Evolutionary conservation across 2,329 filamentous ascomycete species (phyloP), one percentile per base, ranked within the genome.

Genomic region (Colletotrichum chrysophilum): DNA sequence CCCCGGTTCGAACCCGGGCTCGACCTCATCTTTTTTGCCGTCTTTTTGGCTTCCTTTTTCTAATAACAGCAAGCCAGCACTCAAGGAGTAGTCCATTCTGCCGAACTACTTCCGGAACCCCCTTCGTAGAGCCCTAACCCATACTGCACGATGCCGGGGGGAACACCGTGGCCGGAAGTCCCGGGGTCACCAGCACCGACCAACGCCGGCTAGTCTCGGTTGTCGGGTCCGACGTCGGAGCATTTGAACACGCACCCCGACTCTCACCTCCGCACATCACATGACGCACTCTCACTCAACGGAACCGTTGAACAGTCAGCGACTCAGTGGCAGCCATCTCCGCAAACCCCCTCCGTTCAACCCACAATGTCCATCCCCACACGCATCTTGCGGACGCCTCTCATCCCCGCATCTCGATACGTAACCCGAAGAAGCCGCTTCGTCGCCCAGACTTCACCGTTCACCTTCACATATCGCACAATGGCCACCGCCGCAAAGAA

Each of bases 1-100:
- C 73, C 73, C 73, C 73, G 73, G 73, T 75, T 75, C 73, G 73
- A 75, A 48, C 73, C 73, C 73, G 73, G 73, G 73, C 65, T 68
- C 73, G 73, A 75, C 73, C 73, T 75, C 2, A 7, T 4, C 32
- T 58, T 32, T 30, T 24, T 24, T 24, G 21, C 21, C 21, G 21
- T 24, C 21, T 24, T 24, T 24, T 24, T 24, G 21, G 21, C 21
- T 24, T 24, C 21, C 21, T 24, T 24, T 24, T 24, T 24, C 21
- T 24, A 24, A 24, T 24, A 24, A 24, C 21, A 24, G 21, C 21
- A 24, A 24, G 21, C 21, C 21, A 24, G 21, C 21, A 24, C 21
- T 24, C 21, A 24, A 24, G 21, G 21, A 24, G 21, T 24, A 24
- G 21, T 24, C 21, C 21, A 24, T 24, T 24, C 21, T 24, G 21